Evolutionary conservation across 2,329 filamentous ascomycete species (phyloP).

Genomic region (Trichoderma semiorbis): DNA sequence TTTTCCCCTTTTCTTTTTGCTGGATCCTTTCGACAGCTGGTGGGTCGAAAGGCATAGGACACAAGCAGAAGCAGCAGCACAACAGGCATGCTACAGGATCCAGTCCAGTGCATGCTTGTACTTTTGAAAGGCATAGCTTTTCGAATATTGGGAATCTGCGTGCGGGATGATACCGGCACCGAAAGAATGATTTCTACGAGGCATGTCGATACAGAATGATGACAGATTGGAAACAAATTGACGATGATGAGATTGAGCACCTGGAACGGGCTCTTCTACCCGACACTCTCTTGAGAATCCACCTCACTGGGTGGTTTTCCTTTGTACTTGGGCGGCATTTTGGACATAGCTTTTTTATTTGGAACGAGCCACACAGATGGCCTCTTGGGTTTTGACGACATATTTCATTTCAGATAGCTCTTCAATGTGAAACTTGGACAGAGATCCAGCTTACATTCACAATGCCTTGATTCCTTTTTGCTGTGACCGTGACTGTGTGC

Average conservation of each 20-base stretch:
- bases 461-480: neutral
- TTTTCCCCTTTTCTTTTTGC: neutral
- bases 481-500: neutral
- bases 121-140: constrained; percentile 16
- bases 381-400: constrained; percentile 14
- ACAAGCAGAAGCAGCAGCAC: constrained; percentile 15
- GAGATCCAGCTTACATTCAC: constrained; percentile 9
- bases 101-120: constrained; percentile 16
- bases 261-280: constrained; percentile 11
- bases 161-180: constrained; percentile 9
- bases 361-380: constrained; percentile 11
- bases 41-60: constrained; percentile 15
- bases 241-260: constrained; percentile 14
- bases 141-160: constrained; percentile 17
- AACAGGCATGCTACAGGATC: constrained; percentile 17
- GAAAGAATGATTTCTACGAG: constrained; percentile 3
- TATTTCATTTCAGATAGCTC: constrained; percentile 10
- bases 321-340: constrained; percentile 16
- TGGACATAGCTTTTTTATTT: constrained; percentile 14
- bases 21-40: neutral
- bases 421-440: constrained; percentile 13
- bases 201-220: constrained; percentile 17
- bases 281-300: constrained; percentile 17
- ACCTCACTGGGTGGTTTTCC: constrained; percentile 14
- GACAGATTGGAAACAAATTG: constrained; percentile 12